Evolutionary conservation across 169 alveolate species (phyloP), one percentile per base, ranked within the genome.

Genomic region (Cryptosporidium canis): DNA sequence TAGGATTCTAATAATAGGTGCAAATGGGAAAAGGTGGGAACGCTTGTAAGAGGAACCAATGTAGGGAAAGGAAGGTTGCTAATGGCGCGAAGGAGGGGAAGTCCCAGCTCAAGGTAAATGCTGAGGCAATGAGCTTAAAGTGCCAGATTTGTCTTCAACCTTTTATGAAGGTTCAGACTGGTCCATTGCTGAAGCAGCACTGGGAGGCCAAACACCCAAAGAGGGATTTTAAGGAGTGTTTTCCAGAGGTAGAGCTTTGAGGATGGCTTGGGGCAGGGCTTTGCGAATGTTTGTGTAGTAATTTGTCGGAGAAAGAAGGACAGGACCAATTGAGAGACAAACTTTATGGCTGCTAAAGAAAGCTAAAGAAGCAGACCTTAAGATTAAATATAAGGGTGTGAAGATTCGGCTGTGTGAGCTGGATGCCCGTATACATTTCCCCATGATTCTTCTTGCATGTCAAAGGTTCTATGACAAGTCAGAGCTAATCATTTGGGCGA

Each of bases 311-410:
- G 87, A 83, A 71, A 87, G 64, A 85, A 90, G 39, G 87, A 91
- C n/a, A n/a, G n/a, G n/a, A 51, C 56, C 92, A 39, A 83, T 92
- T 63, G 90, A 83, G 31, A 83, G 83, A 21, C 90, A 92, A 61
- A 92, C 90, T 27, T 90, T 90, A 37, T 91, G 87, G 56, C 77
- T 92, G 21, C 66, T 90, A 33, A 90, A 92, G 71, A 90, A 90
- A 61, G 91, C 85, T 33, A 93, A 92, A 45, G 92, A 90, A 44
- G 93, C 94, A n/a, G n/a, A n/a, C n/a, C n/a, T n/a, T n/a, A n/a
- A n/a, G n/a, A n/a, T n/a, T n/a, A n/a, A n/a, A n/a, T n/a, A n/a
- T n/a, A n/a, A n/a, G n/a, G n/a, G n/a, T n/a, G n/a, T n/a, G n/a
- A n/a, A n/a, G n/a, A n/a, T n/a, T n/a, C n/a, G n/a, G n/a, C n/a